These are phyloP conservation scores for Cucumis variabilis DNA, from an alignment of 331 rosid species.

Conservation along the genomic window DNA sequence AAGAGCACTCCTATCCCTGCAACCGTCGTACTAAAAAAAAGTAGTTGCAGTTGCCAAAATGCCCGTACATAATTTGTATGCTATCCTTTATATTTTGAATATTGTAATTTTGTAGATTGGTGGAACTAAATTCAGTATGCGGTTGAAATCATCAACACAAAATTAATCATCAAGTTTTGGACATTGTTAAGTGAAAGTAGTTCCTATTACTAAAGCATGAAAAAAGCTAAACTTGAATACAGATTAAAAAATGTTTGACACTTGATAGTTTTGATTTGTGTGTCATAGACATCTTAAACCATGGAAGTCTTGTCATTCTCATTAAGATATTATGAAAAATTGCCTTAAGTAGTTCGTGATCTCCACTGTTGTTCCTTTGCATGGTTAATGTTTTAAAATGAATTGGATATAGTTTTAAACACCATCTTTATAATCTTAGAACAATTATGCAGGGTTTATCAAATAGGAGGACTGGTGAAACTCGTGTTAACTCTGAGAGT, in stretches of 20 bases:
- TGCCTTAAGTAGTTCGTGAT: background rate
- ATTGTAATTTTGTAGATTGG: background rate
- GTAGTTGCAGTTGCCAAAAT: constrained; percentile 9
- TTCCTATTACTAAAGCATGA: constrained; percentile 7
- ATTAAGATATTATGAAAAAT: background rate
- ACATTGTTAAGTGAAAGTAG: constrained; percentile 13
- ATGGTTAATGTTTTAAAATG: background rate
- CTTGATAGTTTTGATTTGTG: background rate
- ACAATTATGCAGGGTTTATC: constrained; percentile 77
- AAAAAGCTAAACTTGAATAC: background rate
- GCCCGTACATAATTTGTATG: background rate
- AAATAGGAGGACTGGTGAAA: constrained; percentile 94
- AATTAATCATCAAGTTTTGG: background rate
- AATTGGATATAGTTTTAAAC: background rate
- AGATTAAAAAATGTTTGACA: background rate
- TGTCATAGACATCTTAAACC: background rate
- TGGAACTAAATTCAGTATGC: background rate
- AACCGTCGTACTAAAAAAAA: background rate
- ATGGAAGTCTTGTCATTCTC: background rate
- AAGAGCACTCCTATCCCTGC: too few relatives aligned
- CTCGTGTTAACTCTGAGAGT: constrained; percentile 97
- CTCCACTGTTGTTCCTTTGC: background rate
- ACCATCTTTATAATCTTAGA: constrained; percentile 5
- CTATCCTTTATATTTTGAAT: constrained; percentile 1
- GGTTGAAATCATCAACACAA: background rate